Base-by-base conservation (phyloP, 306 rosid genomes). In the Sechiopsis laciniata region DNA sequence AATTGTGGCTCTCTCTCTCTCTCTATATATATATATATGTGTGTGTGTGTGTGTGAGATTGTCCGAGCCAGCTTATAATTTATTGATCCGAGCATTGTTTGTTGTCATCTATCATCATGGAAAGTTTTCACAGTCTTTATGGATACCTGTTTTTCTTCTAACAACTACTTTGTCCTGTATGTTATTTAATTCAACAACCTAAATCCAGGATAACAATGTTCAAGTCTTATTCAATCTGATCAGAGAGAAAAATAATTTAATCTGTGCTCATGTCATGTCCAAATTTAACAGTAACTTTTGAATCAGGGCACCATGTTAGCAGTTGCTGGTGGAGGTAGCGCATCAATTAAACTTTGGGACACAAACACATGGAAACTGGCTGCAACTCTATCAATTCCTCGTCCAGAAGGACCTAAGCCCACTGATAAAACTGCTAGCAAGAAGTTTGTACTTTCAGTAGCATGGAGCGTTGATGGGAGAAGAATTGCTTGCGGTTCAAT, bases 311-410 rank as follows among this genome's bases (percentile, higher is more conserved):
- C 95, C 56, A 79, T 89, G 82, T 85, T 91, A 81, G 99, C 99
- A n/a, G 99, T 85, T 74, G 99, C 99, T 45, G 97, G 99, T 10
- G 99, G 99, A 74, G 90, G 96, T 51, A 95, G 99, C 69, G 97
- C 96, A 32, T 95, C 99, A 0, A 86, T 95, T 74, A 95, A 91
- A 81, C 87, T 95, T 45, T 95, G 99, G 99, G 97, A 91, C 82
- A 95, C 99, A 10, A 77, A 77, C 79, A 78, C 99, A 3, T 95
- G 99, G 99, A 78, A 82, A 53, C 77, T 83, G 73, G 59, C 87
- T 82, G 90, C 88, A 56, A 91, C 95, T 61, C 74, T 95, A 62
- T 86, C 88, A 12, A 85, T 95, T 85, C 99, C 99, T 67, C 95
- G 95, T 52, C 91, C 90, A 11, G 99, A 91, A 77, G 94, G 95